Evolutionary conservation across 305 asterid species (phyloP), one percentile per base, ranked within the genome.

Genomic region (Ajuga reptans): DNA sequence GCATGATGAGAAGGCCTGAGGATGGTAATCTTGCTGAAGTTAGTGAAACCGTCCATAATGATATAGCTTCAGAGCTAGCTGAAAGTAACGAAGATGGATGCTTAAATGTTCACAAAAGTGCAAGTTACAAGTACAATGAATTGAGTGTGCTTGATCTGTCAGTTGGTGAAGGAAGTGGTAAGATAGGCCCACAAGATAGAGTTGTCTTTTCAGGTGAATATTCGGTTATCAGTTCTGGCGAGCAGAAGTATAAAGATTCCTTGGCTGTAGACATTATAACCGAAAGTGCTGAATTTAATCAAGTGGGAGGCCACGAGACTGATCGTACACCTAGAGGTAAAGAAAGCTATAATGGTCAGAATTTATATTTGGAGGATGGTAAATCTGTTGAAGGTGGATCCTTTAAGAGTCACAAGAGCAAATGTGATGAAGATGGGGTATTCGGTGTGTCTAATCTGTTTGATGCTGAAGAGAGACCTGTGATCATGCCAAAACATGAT

Each of bases 71-170:
- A 15, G 72, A 68, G 68, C 49, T 53, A 5, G 77, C 67, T 55
- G 81, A 74, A 72, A 67, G 66, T 54, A 69, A 59, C 36, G 64
- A 60, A 39, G 73, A 31, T 41, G 77, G 70, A 46, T 50, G 59
- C 64, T 49, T 63, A 24, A 56, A 69, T 47, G 60, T 64, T 33
- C 39, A n/a, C 9, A 36, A 66, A 42, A 36, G 12, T 66, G 46
- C 34, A 64, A 70, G 72, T 33, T 12, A 52, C 12, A 39, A 49
- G 16, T 57, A 53, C 61, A 55, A 47, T 45, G 75, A 33, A 39
- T 34, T 59, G 2, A 4, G 66, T 15, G 12, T 60, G 54, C 46
- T 71, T 46, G 64, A 46, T 18, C 54, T 47, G 34, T 69, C 46
- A 73, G 46, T 51, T 66, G 75, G 72, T 21, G 75, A 73, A 66